These are phyloP conservation scores for Teunomyces pallodes DNA, from an alignment of 805 yeast genomes.

Conservation along the genomic window DNA sequence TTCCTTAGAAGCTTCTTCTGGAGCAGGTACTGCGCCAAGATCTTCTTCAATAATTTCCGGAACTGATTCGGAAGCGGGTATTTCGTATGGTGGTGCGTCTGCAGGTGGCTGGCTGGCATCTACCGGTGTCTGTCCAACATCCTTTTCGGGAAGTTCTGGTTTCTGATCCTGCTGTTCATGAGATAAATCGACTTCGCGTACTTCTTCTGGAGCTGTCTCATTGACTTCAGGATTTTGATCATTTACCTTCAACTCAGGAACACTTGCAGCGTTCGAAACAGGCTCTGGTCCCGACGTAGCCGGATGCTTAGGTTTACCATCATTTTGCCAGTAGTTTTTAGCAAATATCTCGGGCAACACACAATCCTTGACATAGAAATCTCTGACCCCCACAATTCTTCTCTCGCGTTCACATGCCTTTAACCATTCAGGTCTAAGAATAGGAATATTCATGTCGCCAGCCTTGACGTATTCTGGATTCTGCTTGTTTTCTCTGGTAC, in stretches of 20 bases:
- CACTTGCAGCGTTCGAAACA: neutral
- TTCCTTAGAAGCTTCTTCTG: neutral
- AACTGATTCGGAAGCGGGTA: neutral
- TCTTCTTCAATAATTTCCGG: neutral
- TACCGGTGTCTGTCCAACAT: neutral
- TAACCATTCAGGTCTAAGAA: slow-evolving; percentile 95
- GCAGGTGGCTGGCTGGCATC: neutral
- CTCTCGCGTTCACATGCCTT: slow-evolving; percentile 89
- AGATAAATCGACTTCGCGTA: neutral
- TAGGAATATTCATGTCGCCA: slow-evolving; percentile 80
- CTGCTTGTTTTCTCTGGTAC: slow-evolving; percentile 59
- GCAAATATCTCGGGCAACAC: slow-evolving; percentile 44
- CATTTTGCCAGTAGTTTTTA: slow-evolving; percentile 37
- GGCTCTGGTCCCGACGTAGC: neutral
- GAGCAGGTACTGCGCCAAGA: neutral
- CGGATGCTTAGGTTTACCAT: neutral
- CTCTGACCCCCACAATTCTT: slow-evolving; percentile 88
- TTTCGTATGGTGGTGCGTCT: neutral
- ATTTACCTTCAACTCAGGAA: neutral
- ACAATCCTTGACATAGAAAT: slow-evolving; percentile 66
- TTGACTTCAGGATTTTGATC: neutral
- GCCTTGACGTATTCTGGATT: slow-evolving; percentile 75
- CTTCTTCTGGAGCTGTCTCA: neutral
- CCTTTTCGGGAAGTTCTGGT: slow-evolving; percentile 1
- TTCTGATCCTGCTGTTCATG: neutral